phyloP scores from a whole-genome alignment of 106 monocot species.

The Apostasia ramifera region DNA sequence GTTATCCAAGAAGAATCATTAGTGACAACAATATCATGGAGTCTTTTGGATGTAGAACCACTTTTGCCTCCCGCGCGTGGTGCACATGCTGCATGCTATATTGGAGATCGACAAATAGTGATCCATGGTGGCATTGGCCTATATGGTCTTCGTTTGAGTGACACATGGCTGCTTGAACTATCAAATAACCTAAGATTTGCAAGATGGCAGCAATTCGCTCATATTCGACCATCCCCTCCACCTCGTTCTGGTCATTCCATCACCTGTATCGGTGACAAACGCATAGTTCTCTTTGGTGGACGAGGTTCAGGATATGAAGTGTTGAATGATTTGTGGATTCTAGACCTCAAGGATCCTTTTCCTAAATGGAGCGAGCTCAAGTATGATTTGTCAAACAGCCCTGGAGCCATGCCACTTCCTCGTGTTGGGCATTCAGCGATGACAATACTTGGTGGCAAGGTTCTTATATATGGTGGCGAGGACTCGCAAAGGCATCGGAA shows the following conservation, averaged over 20 bases:
- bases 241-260: slow-evolving; percentile 87
- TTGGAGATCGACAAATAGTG: slow-evolving; percentile 36
- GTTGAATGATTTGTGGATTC: slow-evolving; percentile 78
- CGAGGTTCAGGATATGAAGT: slow-evolving; percentile 71
- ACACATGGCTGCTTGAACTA: slow-evolving; percentile 73
- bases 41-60: slow-evolving; percentile 44
- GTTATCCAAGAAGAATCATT: slow-evolving; percentile 16
- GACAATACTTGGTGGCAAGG: slow-evolving; percentile 46
- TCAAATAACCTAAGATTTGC: slow-evolving; percentile 24
- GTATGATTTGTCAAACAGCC: slow-evolving; percentile 22
- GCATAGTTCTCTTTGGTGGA: slow-evolving; percentile 79
- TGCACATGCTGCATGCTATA: slow-evolving; percentile 70
- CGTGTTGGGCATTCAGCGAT: slow-evolving; percentile 79
- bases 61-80: slow-evolving; percentile 71
- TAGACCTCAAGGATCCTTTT: slow-evolving; percentile 33
- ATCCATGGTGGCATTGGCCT: slow-evolving; percentile 82
- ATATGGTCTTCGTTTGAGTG: slow-evolving; percentile 53
- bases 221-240: slow-evolving; percentile 29
- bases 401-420: slow-evolving; percentile 35
- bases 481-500: slow-evolving; percentile 75
- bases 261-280: slow-evolving; percentile 50
- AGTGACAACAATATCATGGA: slow-evolving; percentile 51
- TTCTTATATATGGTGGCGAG: slow-evolving; percentile 88
- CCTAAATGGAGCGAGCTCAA: slow-evolving; percentile 68
- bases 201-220: slow-evolving; percentile 48